Evolutionary conservation across 106 monocot genomes (phyloP), one percentile per base, ranked within the genome.

Genomic region (Platanthera guangdongensis): DNA sequence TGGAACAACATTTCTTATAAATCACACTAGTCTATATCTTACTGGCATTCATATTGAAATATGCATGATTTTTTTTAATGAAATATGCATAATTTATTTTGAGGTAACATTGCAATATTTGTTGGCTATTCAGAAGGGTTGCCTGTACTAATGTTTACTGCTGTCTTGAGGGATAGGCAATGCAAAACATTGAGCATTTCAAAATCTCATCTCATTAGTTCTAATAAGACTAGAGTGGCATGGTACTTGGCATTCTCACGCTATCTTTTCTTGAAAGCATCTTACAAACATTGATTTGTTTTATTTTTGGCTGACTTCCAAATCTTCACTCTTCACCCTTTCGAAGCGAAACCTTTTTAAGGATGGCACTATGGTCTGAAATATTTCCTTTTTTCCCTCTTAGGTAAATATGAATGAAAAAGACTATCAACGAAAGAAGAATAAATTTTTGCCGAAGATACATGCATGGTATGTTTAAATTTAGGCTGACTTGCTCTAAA

Each of bases 371-470:
- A 45, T 47, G 47, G 14, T 70, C 15, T 70, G 15, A 47, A 57
- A 82, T 73, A 57, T 72, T 39, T 70, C 51, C 22, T 5, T 9
- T 73, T 5, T 46, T 82, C 77, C 19, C n/a, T 47, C 76, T 52
- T 80, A 99, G 97, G 94, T 99, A 15, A 99, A 99, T 75, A 90
- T 99, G 97, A 99, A 91, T 85, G 97, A 99, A 80, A 99, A 82
- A 76, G 97, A 99, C 75, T 99, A 94, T 77, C 97, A 99, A 78
- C 84, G 97, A 64, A 99, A 94, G 81, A 99, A 99, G 85, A 99
- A 99, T 81, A 99, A 99, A 75, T 99, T 94, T 84, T 79, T 99
- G 51, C 94, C 91, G 3, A 99, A 99, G 80, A 94, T 99, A 80
- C 97, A 99, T 87, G 88, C 91, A 64, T 99, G 97, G 97, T 99